Conservation (phyloP, 768 basidiomycete genomes). For the Amanita exitialis region DNA sequence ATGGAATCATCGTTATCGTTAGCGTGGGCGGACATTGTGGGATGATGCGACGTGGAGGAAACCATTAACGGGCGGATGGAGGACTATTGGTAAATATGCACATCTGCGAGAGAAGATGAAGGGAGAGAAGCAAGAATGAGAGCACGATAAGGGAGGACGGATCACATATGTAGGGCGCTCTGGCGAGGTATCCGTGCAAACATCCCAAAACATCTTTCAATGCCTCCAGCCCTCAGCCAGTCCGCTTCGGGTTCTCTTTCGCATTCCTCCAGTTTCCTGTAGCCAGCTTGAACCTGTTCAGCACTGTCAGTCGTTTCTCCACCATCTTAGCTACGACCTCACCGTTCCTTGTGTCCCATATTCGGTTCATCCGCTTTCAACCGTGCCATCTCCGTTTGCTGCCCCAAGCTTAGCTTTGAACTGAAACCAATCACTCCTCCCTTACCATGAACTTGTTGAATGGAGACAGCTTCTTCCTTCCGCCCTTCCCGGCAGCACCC, state of each 20-base stretch:
- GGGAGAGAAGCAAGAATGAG: constrained; percentile 6
- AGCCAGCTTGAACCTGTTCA: constrained; percentile 56
- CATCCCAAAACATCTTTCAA: constrained; percentile 3
- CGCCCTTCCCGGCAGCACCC: constrained; percentile 19
- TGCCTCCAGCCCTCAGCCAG: constrained; percentile 13
- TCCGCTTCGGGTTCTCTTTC: constrained; percentile 52
- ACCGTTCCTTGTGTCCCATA: constrained; percentile 69
- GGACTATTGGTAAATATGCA: neutral
- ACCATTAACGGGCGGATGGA: constrained; percentile 3
- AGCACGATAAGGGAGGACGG: constrained; percentile 6
- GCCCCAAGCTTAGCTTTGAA: neutral
- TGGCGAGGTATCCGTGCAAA: neutral
- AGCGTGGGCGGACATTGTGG: constrained; percentile 26
- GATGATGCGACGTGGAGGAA: neutral
- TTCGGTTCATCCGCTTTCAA: constrained; percentile 70
- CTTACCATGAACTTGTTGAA: constrained; percentile 70
- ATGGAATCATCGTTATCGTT: constrained; percentile 46
- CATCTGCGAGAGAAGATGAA: constrained; percentile 9
- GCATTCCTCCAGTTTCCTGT: constrained; percentile 72
- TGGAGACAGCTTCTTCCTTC: constrained; percentile 54
- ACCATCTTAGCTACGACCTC: constrained; percentile 11
- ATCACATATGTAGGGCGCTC: constrained; percentile 3
- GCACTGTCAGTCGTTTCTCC: neutral
- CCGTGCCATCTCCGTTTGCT: constrained; percentile 73
- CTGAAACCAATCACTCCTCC: neutral